Percentiles rank a stretch among this genome's conserved stretches.
These are phyloP conservation scores for Exophiala spinifera DNA, from an alignment of 2,329 filamentous ascomycete species.

Conservation along the genomic window DNA sequence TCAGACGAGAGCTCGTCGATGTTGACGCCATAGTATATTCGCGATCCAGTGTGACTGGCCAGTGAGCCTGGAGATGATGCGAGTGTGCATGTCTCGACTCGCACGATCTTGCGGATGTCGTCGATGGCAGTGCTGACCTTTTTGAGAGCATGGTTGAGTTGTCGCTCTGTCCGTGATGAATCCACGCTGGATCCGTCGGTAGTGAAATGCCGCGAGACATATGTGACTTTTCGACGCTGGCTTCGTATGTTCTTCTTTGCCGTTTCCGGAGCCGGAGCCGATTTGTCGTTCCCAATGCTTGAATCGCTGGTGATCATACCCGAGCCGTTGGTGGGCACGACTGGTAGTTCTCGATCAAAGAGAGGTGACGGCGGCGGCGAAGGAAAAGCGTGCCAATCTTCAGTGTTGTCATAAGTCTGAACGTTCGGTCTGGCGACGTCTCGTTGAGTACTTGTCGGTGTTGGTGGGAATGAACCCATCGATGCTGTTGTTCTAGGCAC, in stretches of 20 bases:
- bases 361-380: constrained; percentile 13
- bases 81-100: constrained; percentile 2
- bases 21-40: constrained; percentile 24
- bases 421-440: too few species aligned
- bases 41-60: constrained; percentile 3
- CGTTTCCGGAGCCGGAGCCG: too few species aligned
- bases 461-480: constrained; percentile 11
- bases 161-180: too few species aligned
- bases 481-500: background rate
- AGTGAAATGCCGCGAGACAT: constrained; percentile 27
- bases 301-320: constrained; percentile 23
- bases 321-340: constrained; percentile 16
- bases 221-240: constrained; percentile 18
- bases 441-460: too few species aligned
- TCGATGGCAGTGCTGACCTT: background rate
- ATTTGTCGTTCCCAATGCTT: background rate
- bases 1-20: constrained; percentile 34
- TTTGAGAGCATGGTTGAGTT: background rate
- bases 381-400: background rate
- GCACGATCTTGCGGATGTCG: background rate
- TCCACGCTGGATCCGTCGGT: constrained; percentile 7
- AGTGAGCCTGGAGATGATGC: constrained; percentile 22
- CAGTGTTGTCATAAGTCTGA: background rate
- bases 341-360: constrained; percentile 9
- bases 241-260: constrained; percentile 7